Base-by-base conservation (phyloP, 352 stramenopile genomes). In the Phytopythium montanum region DNA sequence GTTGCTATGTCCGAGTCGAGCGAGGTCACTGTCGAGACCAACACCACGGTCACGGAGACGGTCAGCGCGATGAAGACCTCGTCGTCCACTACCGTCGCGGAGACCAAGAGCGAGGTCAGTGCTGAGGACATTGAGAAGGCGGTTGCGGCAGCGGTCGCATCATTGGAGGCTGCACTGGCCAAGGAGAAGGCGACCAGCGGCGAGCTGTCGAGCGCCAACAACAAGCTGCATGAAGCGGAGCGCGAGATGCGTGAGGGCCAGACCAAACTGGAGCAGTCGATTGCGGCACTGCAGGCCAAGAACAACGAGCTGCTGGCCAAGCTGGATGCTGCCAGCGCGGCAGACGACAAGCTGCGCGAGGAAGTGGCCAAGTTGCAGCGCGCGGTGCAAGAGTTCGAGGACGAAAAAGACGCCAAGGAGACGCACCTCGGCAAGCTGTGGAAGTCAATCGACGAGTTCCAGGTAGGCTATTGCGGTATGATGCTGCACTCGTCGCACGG, bases 371-470 rank as follows among this genome's bases (percentile, higher is more conserved):
- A 79, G 50, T 48, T 69, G 23, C 64, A 79, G 52, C 56, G 61
- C 46, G 28, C 60, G 34, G 51, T 83, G 26, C 52, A 61, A 18
- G 46, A 67, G 29, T 70, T 77, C 13, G 63, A 79, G 55, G 64
- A 71, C 8, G 69, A 75, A 23, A 69, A 79, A 36, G 72, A 78
- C 41, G 61, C 71, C 5, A 66, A 69, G 50, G 72, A 85, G 62
- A 79, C 70, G 48, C 73, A 79, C 34, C 66, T 85, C 21, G 70
- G 71, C 31, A 79, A 81, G 62, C 64, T 85, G 10, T 77, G 71
- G 73, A 82, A 79, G 60, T 73, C 65, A 34, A 79, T 81, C 28
- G 75, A 82, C 50, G 73, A 79, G 39, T 64, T 82, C 26, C 75
- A 70, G 62, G 62, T 69, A 48, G 19, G 52, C 14, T 26, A 21